These are phyloP conservation scores for Bacidia gigantensis DNA, from an alignment of 495 filamentous ascomycete species.

Conservation along the genomic window DNA sequence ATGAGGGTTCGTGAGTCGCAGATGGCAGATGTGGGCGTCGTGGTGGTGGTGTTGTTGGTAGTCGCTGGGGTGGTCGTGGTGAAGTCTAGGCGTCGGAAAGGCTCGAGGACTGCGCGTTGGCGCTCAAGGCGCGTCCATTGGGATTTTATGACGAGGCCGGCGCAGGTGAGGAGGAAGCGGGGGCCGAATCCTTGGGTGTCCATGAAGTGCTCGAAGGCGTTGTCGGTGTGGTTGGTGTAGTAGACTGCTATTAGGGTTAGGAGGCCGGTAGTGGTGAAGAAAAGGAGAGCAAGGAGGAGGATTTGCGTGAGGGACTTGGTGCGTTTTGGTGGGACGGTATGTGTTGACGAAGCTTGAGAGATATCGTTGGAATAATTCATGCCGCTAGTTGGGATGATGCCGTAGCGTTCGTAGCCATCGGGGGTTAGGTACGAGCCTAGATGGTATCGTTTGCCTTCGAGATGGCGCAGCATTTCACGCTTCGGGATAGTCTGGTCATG, in stretches of 20 bases:
- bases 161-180: slow-evolving; percentile 27
- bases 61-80: not conserved
- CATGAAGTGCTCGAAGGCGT: slow-evolving; percentile 32
- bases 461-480: not conserved
- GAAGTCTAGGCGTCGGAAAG: not conserved
- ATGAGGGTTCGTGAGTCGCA: slow-evolving; percentile 1
- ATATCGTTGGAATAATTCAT: not conserved
- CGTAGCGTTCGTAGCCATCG: not conserved
- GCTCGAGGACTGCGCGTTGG: not conserved
- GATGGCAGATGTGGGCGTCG: not conserved
- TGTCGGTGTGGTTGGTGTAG: slow-evolving; percentile 22
- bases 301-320: not conserved
- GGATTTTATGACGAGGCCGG: slow-evolving; percentile 28
- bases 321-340: not conserved
- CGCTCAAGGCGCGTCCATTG: slow-evolving; percentile 24
- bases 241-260: slow-evolving; percentile 29
- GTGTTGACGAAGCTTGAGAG: not conserved
- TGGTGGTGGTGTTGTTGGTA: not conserved
- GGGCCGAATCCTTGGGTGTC: slow-evolving; percentile 29
- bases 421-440: not conserved
- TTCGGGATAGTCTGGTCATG: not conserved
- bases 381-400: not conserved
- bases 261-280: slow-evolving; percentile 24
- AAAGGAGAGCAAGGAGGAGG: slow-evolving; percentile 5
- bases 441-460: not conserved